phyloP scores from a whole-genome alignment of 2,329 filamentous ascomycete genomes.

The Fusarium sp. region DNA sequence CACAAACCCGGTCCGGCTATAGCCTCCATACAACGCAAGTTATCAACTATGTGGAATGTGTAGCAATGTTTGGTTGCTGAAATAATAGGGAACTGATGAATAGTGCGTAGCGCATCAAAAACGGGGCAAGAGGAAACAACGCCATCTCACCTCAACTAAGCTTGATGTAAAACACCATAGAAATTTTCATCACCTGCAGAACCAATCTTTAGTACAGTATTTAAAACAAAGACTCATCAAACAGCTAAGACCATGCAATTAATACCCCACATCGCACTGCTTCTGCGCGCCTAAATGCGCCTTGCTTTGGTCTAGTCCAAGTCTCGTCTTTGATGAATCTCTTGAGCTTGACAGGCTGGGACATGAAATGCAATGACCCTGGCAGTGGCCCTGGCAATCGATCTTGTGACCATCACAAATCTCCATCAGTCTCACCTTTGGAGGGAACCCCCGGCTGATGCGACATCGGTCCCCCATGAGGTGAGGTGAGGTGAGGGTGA shows the following conservation, averaged over 20 bases:
- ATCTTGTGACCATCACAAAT: constrained; percentile 47
- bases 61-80: neutral
- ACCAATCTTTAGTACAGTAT: neutral
- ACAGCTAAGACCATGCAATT: constrained; percentile 12
- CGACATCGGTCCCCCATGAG: constrained; percentile 41
- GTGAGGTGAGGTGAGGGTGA: constrained; percentile 19
- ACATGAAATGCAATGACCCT: constrained; percentile 20
- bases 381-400: constrained; percentile 38
- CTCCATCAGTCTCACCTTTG: constrained; percentile 43
- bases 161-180: constrained; percentile 23
- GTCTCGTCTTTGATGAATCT: constrained; percentile 32
- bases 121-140: constrained; percentile 37
- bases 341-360: constrained; percentile 7
- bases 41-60: neutral
- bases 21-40: neutral
- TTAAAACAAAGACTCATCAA: neutral
- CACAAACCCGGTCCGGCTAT: constrained; percentile 31
- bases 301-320: constrained; percentile 27
- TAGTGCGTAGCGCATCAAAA: neutral
- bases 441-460: constrained; percentile 37
- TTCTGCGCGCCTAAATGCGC: constrained; percentile 27
- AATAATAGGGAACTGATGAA: neutral
- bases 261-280: constrained; percentile 32
- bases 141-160: neutral
- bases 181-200: neutral